Base-by-base conservation (phyloP, 148 eudicot genomes). In the Amaranthus cruentus region DNA sequence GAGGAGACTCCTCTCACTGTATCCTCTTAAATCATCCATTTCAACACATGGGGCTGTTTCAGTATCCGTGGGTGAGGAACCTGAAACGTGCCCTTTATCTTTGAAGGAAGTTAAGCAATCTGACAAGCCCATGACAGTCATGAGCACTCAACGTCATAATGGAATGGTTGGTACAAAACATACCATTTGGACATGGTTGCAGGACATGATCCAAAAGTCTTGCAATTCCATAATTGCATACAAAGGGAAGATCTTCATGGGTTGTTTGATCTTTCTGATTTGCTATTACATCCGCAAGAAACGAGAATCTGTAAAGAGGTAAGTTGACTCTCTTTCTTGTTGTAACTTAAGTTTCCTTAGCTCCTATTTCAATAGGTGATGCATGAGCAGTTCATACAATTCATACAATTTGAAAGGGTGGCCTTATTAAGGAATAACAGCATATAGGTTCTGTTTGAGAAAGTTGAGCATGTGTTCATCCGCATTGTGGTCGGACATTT, bases 1-100 rank as follows among this genome's bases (percentile, higher is more conserved):
- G 84, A 86, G 97, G 82, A 91, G 79, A 73, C 81, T 95, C 43
- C 65, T 79, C 11, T 88, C 96, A 56, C 80, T 95, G 73, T 75
- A 63, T 76, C 77, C 86, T 81, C 72, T 75, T n/a, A 84, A 84
- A 64, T 52, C 76, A 67, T 79, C 82, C 62, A 88, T 79, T 73
- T 78, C 85, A 47, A 70, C 85, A 47, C 83, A 80, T 62, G 80
- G 58, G 48, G 69, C 79, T 62, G 55, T 46, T 44, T 73, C 76
- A 71, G 68, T 84, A 63, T 74, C 77, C 47, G 61, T 70, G 44
- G 56, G 75, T 44, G 85, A 85, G 63, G 84, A 82, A 62, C 46
- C 57, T 14, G 73, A 75, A 70, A 51, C 70, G 21, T 62, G 21
- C 62, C 60, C 81, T 46, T 72, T 68, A 44, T 51, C 84, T 58